phyloP scores from a whole-genome alignment of 1,284 basidiomycete species.

The Mycosarcoma maydis region DNA sequence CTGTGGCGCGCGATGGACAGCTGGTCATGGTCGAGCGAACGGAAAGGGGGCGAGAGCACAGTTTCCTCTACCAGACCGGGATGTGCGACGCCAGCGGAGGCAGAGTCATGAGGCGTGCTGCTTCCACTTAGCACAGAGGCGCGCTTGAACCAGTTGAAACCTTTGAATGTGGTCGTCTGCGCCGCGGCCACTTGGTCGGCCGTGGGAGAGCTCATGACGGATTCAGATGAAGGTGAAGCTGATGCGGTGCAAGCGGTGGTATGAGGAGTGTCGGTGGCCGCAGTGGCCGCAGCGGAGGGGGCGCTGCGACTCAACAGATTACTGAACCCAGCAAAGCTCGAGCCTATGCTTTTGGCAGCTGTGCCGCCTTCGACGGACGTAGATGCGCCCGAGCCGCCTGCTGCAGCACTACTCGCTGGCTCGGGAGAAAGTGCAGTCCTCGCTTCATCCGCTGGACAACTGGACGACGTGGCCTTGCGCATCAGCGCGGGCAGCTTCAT shows the following conservation, averaged over 20 bases:
- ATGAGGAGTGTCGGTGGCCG: conserved; percentile 3
- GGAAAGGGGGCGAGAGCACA: conserved; percentile 45
- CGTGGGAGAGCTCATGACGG: neutral
- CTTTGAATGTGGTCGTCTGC: conserved; percentile 31
- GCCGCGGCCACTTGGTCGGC: conserved; percentile 8
- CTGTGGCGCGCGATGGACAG: conserved; percentile 39
- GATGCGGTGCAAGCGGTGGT: neutral
- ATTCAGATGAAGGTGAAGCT: conserved; percentile 4
- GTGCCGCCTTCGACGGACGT: neutral
- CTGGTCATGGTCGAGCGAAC: conserved; percentile 51
- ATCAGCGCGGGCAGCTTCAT: conserved; percentile 49
- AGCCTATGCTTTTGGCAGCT: conserved; percentile 21
- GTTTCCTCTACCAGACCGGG: conserved; percentile 42
- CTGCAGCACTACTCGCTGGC: neutral
- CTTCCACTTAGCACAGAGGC: conserved; percentile 22
- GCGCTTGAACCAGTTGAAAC: conserved; percentile 48
- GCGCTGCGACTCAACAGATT: conserved; percentile 25
- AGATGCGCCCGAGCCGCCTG: neutral
- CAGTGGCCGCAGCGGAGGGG: too few species aligned
- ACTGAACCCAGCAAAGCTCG: conserved; percentile 37
- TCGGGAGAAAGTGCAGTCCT: neutral
- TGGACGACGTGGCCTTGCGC: conserved; percentile 42
- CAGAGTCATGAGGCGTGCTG: too few species aligned
- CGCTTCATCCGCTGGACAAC: conserved; percentile 30
- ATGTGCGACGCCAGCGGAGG: too few species aligned